Percentiles rank a stretch among this genome's conserved stretches.
These are phyloP conservation scores for Fomitiporia mediterranea DNA, from an alignment of 1,284 basidiomycete genomes.

Conservation along the genomic window DNA sequence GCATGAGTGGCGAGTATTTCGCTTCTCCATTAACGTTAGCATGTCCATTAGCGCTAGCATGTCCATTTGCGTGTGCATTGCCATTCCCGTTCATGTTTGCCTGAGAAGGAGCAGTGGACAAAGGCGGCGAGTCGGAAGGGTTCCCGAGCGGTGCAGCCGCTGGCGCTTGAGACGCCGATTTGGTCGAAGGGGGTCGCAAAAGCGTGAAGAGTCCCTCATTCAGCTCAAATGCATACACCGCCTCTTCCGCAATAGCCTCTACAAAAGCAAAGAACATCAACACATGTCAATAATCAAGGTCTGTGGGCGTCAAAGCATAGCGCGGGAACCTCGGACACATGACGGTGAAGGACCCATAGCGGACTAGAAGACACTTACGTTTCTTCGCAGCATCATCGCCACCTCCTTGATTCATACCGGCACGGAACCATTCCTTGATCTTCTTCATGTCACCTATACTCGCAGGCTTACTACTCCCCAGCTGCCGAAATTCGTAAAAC, in stretches of 20 bases:
- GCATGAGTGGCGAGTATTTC: neutral
- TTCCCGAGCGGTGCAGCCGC: slow-evolving; percentile 24
- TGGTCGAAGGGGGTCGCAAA: slow-evolving; percentile 29
- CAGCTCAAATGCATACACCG: slow-evolving; percentile 62
- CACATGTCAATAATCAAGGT: neutral
- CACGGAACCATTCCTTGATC: slow-evolving; percentile 75
- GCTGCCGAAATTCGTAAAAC: slow-evolving; percentile 72
- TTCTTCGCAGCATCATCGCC: slow-evolving; percentile 52
- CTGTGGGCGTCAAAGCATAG: no score
- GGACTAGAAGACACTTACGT: slow-evolving; percentile 43
- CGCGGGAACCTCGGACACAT: neutral
- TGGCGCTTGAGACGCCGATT: slow-evolving; percentile 13
- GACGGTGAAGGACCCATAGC: no score
- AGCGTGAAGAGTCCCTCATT: slow-evolving; percentile 62
- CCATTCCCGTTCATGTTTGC: neutral
- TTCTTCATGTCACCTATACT: slow-evolving; percentile 60
- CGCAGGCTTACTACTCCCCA: slow-evolving; percentile 38
- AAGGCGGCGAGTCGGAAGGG: slow-evolving; percentile 26
- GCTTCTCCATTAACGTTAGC: slow-evolving; percentile 14
- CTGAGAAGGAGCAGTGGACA: slow-evolving; percentile 17
- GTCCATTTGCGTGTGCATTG: no score
- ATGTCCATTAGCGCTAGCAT: no score
- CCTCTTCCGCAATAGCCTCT: slow-evolving; percentile 55
- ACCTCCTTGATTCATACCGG: slow-evolving; percentile 65
- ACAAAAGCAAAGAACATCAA: neutral